phyloP scores from a whole-genome alignment of 2,329 filamentous ascomycete genomes.

The Phyllosticta paracitricarpa region DNA sequence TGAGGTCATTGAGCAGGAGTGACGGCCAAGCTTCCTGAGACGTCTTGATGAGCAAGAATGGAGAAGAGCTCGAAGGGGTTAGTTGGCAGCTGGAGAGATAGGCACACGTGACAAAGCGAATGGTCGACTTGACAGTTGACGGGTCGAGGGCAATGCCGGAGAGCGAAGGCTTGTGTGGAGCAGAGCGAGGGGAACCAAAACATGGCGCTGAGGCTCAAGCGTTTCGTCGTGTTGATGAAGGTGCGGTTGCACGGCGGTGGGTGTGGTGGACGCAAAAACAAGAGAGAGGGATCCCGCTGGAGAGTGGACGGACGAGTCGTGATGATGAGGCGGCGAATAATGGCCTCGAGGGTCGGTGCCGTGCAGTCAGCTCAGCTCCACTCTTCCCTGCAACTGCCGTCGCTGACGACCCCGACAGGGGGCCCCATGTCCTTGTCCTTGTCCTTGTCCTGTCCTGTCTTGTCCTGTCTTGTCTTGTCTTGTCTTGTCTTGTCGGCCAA shows the following conservation, averaged over 20 bases:
- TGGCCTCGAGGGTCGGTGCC: not conserved
- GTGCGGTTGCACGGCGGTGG: not conserved
- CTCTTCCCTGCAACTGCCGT: not conserved
- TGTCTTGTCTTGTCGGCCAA: not conserved
- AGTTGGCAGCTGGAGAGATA: not conserved
- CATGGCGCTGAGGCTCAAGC: not conserved
- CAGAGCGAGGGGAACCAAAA: not conserved
- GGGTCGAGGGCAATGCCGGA: not conserved
- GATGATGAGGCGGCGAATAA: not conserved
- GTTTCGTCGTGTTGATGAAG: not conserved
- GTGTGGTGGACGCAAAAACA: not conserved
- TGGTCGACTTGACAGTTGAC: not conserved
- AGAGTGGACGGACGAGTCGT: not conserved
- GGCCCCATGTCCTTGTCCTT: not conserved
- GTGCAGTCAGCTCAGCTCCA: not conserved
- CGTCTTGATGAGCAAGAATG: not conserved
- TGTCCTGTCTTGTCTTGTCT: too few species aligned
- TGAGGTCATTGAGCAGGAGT: not conserved
- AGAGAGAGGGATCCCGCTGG: not conserved
- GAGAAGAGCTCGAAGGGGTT: not conserved
- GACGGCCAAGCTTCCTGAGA: not conserved
- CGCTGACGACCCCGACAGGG: slow-evolving; percentile 16
- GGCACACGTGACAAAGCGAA: not conserved
- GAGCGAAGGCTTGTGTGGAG: not conserved
- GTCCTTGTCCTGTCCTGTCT: too few species aligned